A percentile compares a stretch with the other conserved stretches of the same genome.
These are phyloP conservation scores for Colletotrichum sp. DNA, from an alignment of 2,329 filamentous ascomycete genomes.

Conservation along the genomic window DNA sequence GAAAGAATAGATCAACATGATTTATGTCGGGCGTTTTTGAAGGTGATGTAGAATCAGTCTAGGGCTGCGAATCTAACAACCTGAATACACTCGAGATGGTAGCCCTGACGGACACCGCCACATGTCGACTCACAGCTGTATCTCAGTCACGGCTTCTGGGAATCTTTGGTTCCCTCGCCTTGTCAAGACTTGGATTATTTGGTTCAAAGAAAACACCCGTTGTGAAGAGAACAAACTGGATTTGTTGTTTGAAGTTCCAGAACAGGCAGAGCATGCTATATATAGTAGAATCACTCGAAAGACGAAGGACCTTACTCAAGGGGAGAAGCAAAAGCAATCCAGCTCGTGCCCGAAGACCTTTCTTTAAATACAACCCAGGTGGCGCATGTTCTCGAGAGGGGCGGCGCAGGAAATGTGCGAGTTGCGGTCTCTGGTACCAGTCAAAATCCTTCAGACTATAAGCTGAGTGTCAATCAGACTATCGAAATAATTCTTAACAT, in stretches of 20 bases:
- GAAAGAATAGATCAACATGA: neutral
- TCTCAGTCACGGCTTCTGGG: neutral
- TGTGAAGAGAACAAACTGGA: neutral
- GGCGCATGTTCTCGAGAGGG: neutral
- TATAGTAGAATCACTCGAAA: neutral
- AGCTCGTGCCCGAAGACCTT: accelerated
- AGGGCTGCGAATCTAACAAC: accelerated
- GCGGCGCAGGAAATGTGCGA: no score
- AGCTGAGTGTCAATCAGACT: no score
- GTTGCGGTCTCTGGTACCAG: no score
- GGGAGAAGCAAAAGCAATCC: neutral
- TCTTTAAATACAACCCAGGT: accelerated
- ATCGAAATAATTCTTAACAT: no score
- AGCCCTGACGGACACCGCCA: neutral
- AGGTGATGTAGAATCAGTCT: no score
- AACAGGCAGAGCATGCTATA: neutral
- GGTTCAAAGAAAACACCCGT: accelerated
- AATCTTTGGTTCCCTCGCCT: neutral
- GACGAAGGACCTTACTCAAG: accelerated
- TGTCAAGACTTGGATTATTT: neutral
- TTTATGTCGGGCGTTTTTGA: accelerated
- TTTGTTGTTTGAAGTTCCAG: neutral
- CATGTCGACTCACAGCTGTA: neutral
- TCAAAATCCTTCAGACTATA: no score
- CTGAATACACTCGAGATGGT: neutral